Evolutionary conservation across 1,139 yeast genomes (phyloP).

Genomic region (Candida sanyaensis): DNA sequence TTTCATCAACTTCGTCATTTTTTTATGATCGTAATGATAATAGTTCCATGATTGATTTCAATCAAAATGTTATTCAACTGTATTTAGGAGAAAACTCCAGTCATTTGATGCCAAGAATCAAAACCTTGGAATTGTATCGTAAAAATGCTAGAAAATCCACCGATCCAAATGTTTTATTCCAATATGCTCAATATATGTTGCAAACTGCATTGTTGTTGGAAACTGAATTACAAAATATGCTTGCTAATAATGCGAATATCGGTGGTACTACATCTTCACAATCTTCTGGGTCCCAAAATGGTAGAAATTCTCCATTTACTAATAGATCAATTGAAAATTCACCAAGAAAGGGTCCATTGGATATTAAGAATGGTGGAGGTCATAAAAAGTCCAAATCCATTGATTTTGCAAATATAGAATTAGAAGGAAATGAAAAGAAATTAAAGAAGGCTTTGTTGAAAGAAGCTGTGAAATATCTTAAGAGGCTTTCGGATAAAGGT

Average conservation of each 20-base stretch:
- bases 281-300: conserved; percentile 15
- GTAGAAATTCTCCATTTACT: conserved; percentile 15
- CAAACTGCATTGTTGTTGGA: conserved; percentile 76
- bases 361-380: conserved; percentile 12
- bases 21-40: conserved; percentile 37
- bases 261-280: conserved; percentile 13
- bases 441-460: conserved; percentile 58
- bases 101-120: conserved; percentile 71
- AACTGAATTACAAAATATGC: conserved; percentile 15
- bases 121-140: conserved; percentile 85
- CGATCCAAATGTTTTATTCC: conserved; percentile 84
- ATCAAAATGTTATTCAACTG: conserved; percentile 45
- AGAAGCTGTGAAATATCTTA: conserved; percentile 74
- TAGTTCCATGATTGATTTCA: conserved; percentile 40
- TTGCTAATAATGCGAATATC: neutral
- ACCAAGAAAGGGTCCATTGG: conserved; percentile 23
- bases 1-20: conserved; percentile 42
- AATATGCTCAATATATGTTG: conserved; percentile 88
- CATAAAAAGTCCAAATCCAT: conserved; percentile 24
- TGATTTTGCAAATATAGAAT: conserved; percentile 22
- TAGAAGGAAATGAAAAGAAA: conserved; percentile 28
- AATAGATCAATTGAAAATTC: conserved; percentile 25
- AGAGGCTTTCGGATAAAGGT: conserved; percentile 76
- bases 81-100: conserved; percentile 53
- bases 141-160: conserved; percentile 82